Percentiles rank a stretch among this genome's conserved stretches.
These are phyloP conservation scores for Hericium coralloides DNA, from an alignment of 768 basidiomycete species.

Conservation along the genomic window DNA sequence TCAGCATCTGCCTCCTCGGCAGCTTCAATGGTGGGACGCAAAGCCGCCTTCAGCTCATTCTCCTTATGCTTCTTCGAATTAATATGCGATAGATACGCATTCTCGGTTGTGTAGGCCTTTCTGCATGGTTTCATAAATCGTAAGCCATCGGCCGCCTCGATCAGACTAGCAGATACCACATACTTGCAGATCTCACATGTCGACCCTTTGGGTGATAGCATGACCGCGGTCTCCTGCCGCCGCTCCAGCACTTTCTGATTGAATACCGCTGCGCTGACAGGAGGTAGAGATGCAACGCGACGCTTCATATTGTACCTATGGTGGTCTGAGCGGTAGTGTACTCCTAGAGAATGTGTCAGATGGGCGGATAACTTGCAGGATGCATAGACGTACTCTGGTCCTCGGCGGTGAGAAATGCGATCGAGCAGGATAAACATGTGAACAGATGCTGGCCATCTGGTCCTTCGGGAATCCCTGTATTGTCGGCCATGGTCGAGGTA, in stretches of 20 bases:
- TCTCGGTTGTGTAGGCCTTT: constrained; percentile 83
- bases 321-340: constrained; percentile 88
- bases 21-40: constrained; percentile 13
- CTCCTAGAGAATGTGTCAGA: constrained; percentile 35
- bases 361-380: not conserved
- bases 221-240: constrained; percentile 63
- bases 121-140: constrained; percentile 28
- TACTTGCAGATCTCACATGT: constrained; percentile 72
- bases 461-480: not conserved
- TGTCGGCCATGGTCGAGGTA: constrained; percentile 7
- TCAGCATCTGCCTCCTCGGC: constrained; percentile 1
- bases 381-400: constrained; percentile 64
- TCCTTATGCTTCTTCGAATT: constrained; percentile 88
- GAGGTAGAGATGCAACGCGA: constrained; percentile 82
- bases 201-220: constrained; percentile 47
- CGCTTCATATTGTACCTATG: constrained; percentile 99
- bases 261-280: constrained; percentile 69
- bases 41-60: constrained; percentile 44
- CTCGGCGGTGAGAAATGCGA: constrained; percentile 75
- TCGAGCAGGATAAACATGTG: constrained; percentile 86
- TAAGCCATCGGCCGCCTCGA: not conserved
- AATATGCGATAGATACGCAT: constrained; percentile 82
- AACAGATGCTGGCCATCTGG: constrained; percentile 35
- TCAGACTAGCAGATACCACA: not conserved
- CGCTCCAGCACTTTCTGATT: constrained; percentile 84